Evolutionary conservation across 768 basidiomycete genomes (phyloP), one percentile per base, ranked within the genome.

Genomic region (Termitomyces sp.): DNA sequence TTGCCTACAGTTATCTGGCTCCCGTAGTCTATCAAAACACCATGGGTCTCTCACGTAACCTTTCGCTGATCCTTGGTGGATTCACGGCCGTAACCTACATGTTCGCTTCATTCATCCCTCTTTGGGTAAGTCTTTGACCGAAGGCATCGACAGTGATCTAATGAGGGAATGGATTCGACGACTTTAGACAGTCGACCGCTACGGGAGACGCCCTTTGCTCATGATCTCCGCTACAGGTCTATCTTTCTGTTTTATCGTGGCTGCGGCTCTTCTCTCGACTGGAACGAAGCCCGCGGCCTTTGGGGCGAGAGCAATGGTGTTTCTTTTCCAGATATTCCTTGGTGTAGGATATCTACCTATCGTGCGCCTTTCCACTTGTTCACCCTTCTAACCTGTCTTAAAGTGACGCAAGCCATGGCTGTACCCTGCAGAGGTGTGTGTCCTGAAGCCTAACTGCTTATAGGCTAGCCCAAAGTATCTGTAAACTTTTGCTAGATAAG

Each of bases 1-100:
- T 10, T n/a, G 9, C 17, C 44, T 29, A 14, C 48, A 75, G 72
- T 47, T 76, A 76, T 55, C 66, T 74, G 11, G 72, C 75, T 1
- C 75, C 76, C 5, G 65, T 75, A 25, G 71, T 77, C 0, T 76
- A 76, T 59, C 73, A 77, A 60, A 72, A 73, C 45, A 76, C 74
- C 1, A 75, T 76, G 71, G 73, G 73, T 3, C 64, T 77, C 21
- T 68, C 74, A 17, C 71, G 73, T 31, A 65, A 76, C 32, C 66
- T 77, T 23, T 73, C 74, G 3, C 69, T 76, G 38, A 70, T 77
- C 44, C 67, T 76, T 3, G 74, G 74, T 14, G 75, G 75, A 12
- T 73, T 67, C 57, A 75, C 75, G 0, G 65, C 75, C 2, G 63
- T 75, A 35, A 75, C 73, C 1, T 77, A 73, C 58, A 71, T 77